These are phyloP conservation scores for Hypsizygus marmoreus DNA, from an alignment of 768 basidiomycete genomes.

Conservation along the genomic window DNA sequence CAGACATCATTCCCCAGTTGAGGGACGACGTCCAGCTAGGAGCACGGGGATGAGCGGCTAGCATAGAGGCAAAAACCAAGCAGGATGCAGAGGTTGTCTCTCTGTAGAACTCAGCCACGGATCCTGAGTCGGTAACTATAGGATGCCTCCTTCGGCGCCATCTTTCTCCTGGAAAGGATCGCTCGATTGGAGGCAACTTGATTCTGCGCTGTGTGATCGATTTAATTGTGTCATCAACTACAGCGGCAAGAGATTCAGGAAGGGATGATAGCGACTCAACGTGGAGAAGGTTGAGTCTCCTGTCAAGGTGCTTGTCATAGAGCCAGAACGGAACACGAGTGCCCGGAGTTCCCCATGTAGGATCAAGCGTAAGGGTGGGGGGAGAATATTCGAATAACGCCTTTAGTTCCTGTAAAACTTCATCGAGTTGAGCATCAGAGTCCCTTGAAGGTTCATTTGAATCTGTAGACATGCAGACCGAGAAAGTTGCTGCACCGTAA, in stretches of 20 bases:
- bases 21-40: neutral
- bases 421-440: no score
- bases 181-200: no score
- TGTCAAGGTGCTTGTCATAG: neutral
- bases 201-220: neutral
- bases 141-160: no score
- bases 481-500: no score
- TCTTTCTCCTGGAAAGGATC: no score
- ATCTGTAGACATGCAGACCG: no score
- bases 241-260: neutral
- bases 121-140: no score
- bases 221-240: neutral
- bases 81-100: neutral
- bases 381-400: neutral
- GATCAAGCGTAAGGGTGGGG: neutral
- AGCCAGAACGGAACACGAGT: neutral
- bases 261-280: neutral
- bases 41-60: slow-evolving; percentile 1
- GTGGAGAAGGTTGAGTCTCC: neutral
- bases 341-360: neutral
- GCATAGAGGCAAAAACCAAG: slow-evolving; percentile 3
- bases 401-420: neutral
- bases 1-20: no score
- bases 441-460: no score
- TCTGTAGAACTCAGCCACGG: no score